Base-by-base conservation (phyloP, 352 stramenopile genomes). In the Phytophthora meadii region DNA sequence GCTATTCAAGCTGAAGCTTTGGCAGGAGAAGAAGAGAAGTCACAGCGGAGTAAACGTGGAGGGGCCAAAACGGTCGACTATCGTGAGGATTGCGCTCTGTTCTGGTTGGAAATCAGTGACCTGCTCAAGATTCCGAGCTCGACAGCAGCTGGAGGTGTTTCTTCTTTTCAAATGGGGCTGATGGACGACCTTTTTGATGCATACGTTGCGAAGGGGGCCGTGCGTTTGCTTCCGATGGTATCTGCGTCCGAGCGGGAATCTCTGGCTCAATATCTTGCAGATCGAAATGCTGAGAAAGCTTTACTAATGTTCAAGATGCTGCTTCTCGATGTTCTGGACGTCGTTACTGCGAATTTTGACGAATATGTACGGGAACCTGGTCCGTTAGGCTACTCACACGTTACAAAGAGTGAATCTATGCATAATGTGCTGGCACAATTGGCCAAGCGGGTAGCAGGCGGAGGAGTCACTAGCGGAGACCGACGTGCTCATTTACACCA, bases 91-190 rank as follows among this genome's bases (percentile, higher is more conserved):
- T 90, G 81, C 32, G 81, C 82, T 8, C 46, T 90, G n/a, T 90
- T 88, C 40, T 90, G 81, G 81, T 67, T 90, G 14, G 81, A 90
- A 48, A 87, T 90, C 39, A 85, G 63, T 27, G 81, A 88, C 27
- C 45, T 90, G 37, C 72, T 90, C 27, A 90, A 88, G 63, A 88
- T 90, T 17, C 81, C 79, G 5, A 75, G 53, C 5, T 69, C 59
- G 1, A 65, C 65, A 3, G 53, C 53, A 15, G 40, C 65, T 0
- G 65, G 60, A 36, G 60, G 59, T 5, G 65, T 74, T 0, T 81
- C 79, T 0, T 75, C 72, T 40, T 90, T 90, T 48, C 79, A 87
- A 48, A 65, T 86, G 14, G 77, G 79, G 2, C 61, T 90, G 24
- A 86, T 90, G 79, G 61, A 81, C 8, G 81, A 88, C 36, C 50